A percentile compares a stretch with the other conserved stretches of the same genome.
These are phyloP conservation scores for Tulasnella sp. DNA, from an alignment of 768 basidiomycete genomes.

Conservation along the genomic window DNA sequence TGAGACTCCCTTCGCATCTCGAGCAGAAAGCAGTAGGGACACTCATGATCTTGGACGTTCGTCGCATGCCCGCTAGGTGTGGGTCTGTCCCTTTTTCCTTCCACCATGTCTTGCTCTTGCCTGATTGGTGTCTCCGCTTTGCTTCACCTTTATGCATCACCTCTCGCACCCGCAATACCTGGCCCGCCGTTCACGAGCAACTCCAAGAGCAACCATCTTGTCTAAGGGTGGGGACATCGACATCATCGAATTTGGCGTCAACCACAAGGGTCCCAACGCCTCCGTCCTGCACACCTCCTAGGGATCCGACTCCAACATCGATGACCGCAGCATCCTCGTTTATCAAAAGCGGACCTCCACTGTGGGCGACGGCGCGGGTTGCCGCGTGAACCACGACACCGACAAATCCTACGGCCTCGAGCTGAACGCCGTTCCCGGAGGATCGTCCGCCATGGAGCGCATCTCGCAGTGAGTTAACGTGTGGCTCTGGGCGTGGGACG, in stretches of 20 bases:
- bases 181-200: conserved; percentile 47
- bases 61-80: conserved; percentile 56
- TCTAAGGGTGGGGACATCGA: conserved; percentile 43
- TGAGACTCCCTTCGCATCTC: conserved; percentile 56
- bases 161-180: conserved; percentile 37
- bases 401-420: conserved; percentile 25
- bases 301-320: conserved; percentile 39
- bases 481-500: conserved; percentile 30
- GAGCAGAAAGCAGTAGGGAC: conserved; percentile 53
- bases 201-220: conserved; percentile 41
- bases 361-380: conserved; percentile 25
- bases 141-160: neutral
- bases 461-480: conserved; percentile 27
- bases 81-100: neutral
- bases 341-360: neutral
- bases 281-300: conserved; percentile 24
- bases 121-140: too few relatives aligned
- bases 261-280: conserved; percentile 28
- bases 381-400: conserved; percentile 19
- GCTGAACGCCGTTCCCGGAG: conserved; percentile 30
- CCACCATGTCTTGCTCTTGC: neutral
- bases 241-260: conserved; percentile 40
- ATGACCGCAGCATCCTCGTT: neutral
- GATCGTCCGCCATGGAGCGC: conserved; percentile 28
- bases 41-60: conserved; percentile 52